phyloP scores from a whole-genome alignment of 208 protist species.

The Leptomonas seymouri region DNA sequence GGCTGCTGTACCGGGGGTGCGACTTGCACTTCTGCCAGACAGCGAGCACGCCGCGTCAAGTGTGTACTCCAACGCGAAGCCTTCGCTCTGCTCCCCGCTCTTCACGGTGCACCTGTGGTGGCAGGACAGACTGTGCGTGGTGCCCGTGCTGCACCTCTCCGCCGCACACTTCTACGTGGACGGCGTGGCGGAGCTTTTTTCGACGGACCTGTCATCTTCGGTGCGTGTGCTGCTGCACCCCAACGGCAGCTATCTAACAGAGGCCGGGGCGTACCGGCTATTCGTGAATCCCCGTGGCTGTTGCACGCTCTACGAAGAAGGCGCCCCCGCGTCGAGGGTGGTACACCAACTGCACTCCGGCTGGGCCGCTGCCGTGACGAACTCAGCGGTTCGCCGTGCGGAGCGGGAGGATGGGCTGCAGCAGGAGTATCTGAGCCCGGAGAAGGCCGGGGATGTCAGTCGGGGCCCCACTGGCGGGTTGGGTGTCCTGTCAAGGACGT shows the following conservation, averaged over 20 bases:
- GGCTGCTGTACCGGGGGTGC: slow-evolving; percentile 15
- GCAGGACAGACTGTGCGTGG: slow-evolving; percentile 20
- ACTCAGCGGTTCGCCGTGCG: neutral
- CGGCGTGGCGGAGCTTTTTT: slow-evolving; percentile 50
- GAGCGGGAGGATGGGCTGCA: slow-evolving; percentile 28
- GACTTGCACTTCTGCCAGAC: slow-evolving; percentile 8
- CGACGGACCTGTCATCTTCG: slow-evolving; percentile 27
- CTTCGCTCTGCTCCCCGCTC: slow-evolving; percentile 5
- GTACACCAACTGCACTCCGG: slow-evolving; percentile 22
- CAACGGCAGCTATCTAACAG: slow-evolving; percentile 47
- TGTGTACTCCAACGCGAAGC: neutral
- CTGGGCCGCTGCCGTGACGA: slow-evolving; percentile 2
- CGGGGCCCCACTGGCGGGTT: too few relatives aligned
- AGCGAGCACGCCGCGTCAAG: neutral
- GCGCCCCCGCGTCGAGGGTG: neutral
- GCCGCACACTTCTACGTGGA: slow-evolving; percentile 41
- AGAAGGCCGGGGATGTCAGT: neutral
- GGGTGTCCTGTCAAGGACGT: slow-evolving; percentile 1
- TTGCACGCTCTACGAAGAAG: slow-evolving; percentile 1
- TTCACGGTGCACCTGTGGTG: slow-evolving; percentile 48
- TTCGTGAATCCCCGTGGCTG: slow-evolving; percentile 19
- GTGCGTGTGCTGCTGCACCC: slow-evolving; percentile 51
- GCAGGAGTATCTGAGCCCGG: neutral
- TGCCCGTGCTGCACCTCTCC: slow-evolving; percentile 28
- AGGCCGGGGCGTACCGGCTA: neutral